Evolutionary conservation across 495 filamentous ascomycete species (phyloP).

Genomic region (Trichoderma virens): DNA sequence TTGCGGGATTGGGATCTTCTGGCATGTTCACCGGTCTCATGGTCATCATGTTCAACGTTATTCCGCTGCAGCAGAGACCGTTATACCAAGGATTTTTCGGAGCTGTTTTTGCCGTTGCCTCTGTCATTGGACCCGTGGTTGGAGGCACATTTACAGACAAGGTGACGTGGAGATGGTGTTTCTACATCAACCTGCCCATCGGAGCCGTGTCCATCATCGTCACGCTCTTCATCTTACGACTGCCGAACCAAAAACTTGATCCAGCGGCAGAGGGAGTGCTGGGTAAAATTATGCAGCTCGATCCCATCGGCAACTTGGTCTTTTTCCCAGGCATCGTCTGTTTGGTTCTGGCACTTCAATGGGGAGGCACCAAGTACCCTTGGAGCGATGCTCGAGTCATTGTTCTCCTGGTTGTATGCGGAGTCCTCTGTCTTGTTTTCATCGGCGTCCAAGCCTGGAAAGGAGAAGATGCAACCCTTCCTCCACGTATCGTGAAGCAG

Average conservation of each 20-base stretch:
- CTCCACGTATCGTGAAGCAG: conserved; percentile 58
- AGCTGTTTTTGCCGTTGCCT: conserved; percentile 51
- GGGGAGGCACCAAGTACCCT: conserved; percentile 59
- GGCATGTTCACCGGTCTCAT: conserved; percentile 34
- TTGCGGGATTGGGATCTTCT: conserved; percentile 45
- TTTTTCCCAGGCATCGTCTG: conserved; percentile 60
- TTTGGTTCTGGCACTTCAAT: conserved; percentile 63
- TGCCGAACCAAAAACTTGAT: conserved; percentile 28
- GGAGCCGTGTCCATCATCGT: conserved; percentile 53
- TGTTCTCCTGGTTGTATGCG: conserved; percentile 53
- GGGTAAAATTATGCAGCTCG: conserved; percentile 48
- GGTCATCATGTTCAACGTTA: conserved; percentile 34
- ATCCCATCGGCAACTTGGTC: conserved; percentile 50
- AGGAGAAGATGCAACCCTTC: conserved; percentile 61
- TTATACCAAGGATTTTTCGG: conserved; percentile 30
- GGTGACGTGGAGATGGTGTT: conserved; percentile 70
- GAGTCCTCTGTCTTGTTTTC: conserved; percentile 52
- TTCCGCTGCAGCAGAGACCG: conserved; percentile 37
- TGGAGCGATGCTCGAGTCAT: conserved; percentile 58
- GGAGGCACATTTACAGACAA: conserved; percentile 51
- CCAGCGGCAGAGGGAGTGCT: conserved; percentile 24
- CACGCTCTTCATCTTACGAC: conserved; percentile 46
- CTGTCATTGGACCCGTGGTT: conserved; percentile 61
- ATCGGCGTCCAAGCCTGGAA: conserved; percentile 49
- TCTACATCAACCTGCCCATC: conserved; percentile 66